Evolutionary conservation across 2,329 filamentous ascomycete species (phyloP).

Genomic region (Fusarium protoensiforme): DNA sequence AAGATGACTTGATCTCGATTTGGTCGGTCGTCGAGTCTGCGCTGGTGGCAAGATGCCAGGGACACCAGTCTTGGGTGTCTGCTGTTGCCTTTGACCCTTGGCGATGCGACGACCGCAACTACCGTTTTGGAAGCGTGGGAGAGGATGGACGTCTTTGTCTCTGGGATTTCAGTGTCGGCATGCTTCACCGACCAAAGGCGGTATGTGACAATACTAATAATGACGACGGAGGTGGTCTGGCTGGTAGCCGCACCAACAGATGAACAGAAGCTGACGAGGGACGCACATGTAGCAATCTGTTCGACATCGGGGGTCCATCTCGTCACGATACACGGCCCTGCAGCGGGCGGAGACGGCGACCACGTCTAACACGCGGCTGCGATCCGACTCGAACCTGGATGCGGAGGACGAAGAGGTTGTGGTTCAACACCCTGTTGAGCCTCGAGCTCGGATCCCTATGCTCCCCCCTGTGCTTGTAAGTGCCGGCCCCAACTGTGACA

Average conservation of each 20-base stretch:
- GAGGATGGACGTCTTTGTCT: conserved; percentile 91
- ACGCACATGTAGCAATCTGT: conserved; percentile 32
- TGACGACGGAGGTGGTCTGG: neutral
- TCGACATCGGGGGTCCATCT: conserved; percentile 63
- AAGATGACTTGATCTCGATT: conserved; percentile 95
- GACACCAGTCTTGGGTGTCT: conserved; percentile 96
- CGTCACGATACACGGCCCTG: conserved; percentile 59
- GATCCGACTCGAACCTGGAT: conserved; percentile 77
- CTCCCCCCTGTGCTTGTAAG: conserved; percentile 89
- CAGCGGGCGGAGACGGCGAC: conserved; percentile 72
- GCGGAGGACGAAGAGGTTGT: conserved; percentile 65
- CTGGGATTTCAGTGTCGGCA: conserved; percentile 98
- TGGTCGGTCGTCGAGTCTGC: conserved; percentile 89
- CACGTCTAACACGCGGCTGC: conserved; percentile 66
- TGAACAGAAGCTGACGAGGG: conserved; percentile 22
- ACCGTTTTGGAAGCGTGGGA: conserved; percentile 94
- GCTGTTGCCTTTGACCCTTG: conserved; percentile 95
- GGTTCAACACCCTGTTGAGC: conserved; percentile 83
- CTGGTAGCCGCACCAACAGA: neutral
- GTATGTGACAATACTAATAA: conserved; percentile 60
- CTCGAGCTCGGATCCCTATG: conserved; percentile 84
- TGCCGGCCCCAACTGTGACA: conserved; percentile 20
- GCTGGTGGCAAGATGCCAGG: conserved; percentile 91
- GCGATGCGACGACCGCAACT: conserved; percentile 95
- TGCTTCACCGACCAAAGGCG: conserved; percentile 91